Base-by-base conservation (phyloP, 768 basidiomycete species). In the Tricholoma sp. region DNA sequence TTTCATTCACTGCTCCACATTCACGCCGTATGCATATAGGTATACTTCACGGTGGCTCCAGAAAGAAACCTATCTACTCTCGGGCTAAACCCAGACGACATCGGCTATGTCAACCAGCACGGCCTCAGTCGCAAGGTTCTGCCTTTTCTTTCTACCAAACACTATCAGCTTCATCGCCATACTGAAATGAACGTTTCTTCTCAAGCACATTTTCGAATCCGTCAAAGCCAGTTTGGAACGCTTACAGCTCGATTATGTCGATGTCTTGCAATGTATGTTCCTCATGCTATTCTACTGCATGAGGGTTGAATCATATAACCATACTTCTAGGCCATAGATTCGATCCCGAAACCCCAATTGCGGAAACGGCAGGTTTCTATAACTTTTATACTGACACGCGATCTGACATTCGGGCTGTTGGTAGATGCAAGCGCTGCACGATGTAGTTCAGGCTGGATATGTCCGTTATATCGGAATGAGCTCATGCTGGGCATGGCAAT, bases 401-500 rank as follows among this genome's bases (percentile, higher is more conserved):
- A 15, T 13, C 13, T 29, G 10, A 49, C 29, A 17, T 29, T 29
- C 24, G 5, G 24, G 24, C 24, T 24, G 24, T 24, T 24, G 24
- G 4, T 24, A 24, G 24, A 24, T 24, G 24, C 24, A 24, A 24
- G 24, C 24, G 24, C 72, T 86, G 17, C 81, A 86, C 53, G 85
- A 86, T 56, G 80, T 87, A 13, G 83, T 87, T 3, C 67, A 84
- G 58, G 80, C 80, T 1, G 85, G 85, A 5, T 80, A 81, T 53
- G 84, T 80, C 18, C 74, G 84, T 34, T 86, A 83, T 61, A 75
- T 84, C 33, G 82, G 82, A 34, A 83, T 82, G 79, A 76, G 74
- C 18, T 81, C 80, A 6, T 82, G 80, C 63, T 74, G 68, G 59
- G 81, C 81, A 1, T 82, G 72, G 68, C 80, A 82, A 67, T 82